Evolutionary conservation across 2,329 filamentous ascomycete genomes (phyloP), one percentile per base, ranked within the genome.

Genomic region (Elsinoe australis): DNA sequence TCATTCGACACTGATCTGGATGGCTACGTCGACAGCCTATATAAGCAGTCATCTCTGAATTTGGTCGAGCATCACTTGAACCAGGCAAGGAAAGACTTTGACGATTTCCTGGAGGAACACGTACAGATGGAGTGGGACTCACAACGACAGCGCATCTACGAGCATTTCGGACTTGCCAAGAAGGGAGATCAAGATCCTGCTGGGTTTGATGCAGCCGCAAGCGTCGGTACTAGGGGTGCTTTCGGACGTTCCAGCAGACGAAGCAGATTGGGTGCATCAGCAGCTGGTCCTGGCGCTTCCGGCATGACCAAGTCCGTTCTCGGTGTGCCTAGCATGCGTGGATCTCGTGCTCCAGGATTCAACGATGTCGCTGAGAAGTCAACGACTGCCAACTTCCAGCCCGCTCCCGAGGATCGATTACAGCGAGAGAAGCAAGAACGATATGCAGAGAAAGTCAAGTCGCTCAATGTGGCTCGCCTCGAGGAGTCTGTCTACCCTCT

Each of bases 51-150:
- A 14, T 92, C 89, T 3, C 73, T 94, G 50, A 87, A 85, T 60
- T 89, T 95, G 79, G 89, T 95, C 58, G 79, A 85, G 26, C 88
- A 95, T 63, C 87, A 87, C n/a, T 73, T 96, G 52, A 83, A 90
- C 59, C 81, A 89, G 59, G 92, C 89, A 3, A 83, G 90, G 52
- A 80, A 82, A 49, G 92, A 96, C 61, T 96, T 98, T 63, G 89
- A 98, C 63, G 78, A 79, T 52, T 96, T 95, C 64, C 74, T 98
- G 49, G 89, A 96, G 63, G 89, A 95, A 59, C 94, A 94, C 61
- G 82, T 96, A 42, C 87, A 88, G 17, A 83, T 94, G 71, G 88
- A 96, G 64, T 96, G 92, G 89, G 89, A 95, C 58, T 83, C 85
- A 12, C 90, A 96, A 69, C 83, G 90, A 53, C 87, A 85, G 65